phyloP scores from a whole-genome alignment of 164 flowering plant genomes.

The Tetracentron sinense region DNA sequence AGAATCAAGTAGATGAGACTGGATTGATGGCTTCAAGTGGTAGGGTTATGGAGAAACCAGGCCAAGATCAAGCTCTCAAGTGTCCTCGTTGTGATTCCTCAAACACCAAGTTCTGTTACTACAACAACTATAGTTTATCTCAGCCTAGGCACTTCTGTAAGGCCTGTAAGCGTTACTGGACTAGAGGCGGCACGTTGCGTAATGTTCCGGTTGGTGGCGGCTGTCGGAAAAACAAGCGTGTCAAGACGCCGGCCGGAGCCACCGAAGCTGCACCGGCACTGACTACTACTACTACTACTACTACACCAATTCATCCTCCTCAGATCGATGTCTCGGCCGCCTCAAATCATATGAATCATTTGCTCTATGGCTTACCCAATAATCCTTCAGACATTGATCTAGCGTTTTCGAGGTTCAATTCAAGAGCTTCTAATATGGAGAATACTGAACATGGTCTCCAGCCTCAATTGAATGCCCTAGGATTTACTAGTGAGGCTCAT shows the following conservation, averaged over 20 bases:
- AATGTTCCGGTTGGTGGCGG: constrained; percentile 90
- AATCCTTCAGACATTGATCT: constrained; percentile 24
- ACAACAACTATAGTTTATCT: constrained; percentile 82
- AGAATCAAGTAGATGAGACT: neutral
- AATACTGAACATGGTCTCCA: constrained; percentile 22
- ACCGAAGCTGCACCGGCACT: neutral
- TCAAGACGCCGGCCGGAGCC: constrained; percentile 28
- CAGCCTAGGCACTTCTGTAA: constrained; percentile 88
- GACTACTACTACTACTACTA: constrained; percentile 4
- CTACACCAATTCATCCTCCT: constrained; percentile 11
- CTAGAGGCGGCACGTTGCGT: constrained; percentile 77
- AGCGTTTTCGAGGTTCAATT: constrained; percentile 20
- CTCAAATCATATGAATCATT: constrained; percentile 19
- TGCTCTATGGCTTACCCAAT: constrained; percentile 32
- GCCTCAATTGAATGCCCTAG: constrained; percentile 22
- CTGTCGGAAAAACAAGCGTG: constrained; percentile 63
- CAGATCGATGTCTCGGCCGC: constrained; percentile 5
- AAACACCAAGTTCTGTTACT: constrained; percentile 85
- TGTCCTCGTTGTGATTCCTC: constrained; percentile 84
- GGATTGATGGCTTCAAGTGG: neutral
- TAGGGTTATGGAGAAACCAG: neutral
- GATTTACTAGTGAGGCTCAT: no score
- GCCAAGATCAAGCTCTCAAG: constrained; percentile 28
- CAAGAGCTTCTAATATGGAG: constrained; percentile 12
- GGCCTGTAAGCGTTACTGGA: constrained; percentile 86